Percentiles rank a stretch among this genome's conserved stretches.
Evolutionary conservation across 768 basidiomycete genomes (phyloP).

Genomic region (Candolleomyces aberdarensis): DNA sequence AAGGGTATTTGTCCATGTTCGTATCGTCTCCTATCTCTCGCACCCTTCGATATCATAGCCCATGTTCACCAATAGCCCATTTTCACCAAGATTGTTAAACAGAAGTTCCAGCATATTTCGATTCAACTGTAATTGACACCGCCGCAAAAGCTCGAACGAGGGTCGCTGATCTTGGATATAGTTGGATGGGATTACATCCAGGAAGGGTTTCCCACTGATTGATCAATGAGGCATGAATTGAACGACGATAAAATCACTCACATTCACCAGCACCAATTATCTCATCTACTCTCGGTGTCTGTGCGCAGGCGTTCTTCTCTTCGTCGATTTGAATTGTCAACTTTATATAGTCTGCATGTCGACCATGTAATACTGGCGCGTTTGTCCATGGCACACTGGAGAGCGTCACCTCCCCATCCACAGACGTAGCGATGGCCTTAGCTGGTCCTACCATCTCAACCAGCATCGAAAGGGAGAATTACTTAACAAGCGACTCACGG

Average conservation of each 20-base stretch:
- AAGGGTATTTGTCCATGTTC: too few relatives aligned
- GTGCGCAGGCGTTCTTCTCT: background rate
- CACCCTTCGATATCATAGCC: too few relatives aligned
- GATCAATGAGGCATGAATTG: too few relatives aligned
- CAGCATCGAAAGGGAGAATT: background rate
- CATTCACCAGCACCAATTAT: background rate
- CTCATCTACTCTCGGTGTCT: background rate
- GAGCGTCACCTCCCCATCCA: slow-evolving; percentile 1
- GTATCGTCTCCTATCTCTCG: too few relatives aligned
- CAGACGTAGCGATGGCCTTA: slow-evolving; percentile 1
- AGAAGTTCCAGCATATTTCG: background rate
- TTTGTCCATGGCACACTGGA: background rate
- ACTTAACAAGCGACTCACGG: background rate
- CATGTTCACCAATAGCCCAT: too few relatives aligned
- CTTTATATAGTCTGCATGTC: background rate
- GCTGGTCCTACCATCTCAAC: background rate
- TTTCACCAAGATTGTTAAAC: too few relatives aligned
- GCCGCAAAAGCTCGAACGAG: background rate
- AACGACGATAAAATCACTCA: background rate
- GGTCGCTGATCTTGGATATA: background rate
- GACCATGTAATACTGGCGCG: background rate
- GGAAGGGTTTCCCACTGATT: background rate
- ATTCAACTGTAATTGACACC: background rate
- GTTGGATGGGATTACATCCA: slow-evolving; percentile 6
- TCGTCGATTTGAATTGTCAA: background rate